Evolutionary conservation across 139 green algal genomes (phyloP).

Genomic region (Monoraphidium neglectum): DNA sequence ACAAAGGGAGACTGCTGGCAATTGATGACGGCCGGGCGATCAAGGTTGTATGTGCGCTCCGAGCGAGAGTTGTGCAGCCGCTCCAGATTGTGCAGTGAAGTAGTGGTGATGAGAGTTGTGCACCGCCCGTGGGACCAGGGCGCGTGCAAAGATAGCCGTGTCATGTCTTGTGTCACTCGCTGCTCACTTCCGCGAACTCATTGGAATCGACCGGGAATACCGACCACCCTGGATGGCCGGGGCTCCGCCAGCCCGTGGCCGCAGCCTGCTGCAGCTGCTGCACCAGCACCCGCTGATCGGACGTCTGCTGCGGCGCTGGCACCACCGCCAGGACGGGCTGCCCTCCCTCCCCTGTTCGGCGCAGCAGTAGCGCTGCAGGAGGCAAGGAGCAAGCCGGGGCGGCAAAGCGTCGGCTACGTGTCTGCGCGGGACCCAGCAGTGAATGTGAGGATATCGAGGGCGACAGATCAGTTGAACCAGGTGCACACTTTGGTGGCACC

Average conservation of each 20-base stretch:
- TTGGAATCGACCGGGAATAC: slow-evolving; percentile 84
- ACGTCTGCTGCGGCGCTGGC: slow-evolving; percentile 67
- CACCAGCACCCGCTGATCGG: slow-evolving; percentile 76
- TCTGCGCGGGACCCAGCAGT: neutral
- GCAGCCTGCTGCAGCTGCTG: slow-evolving; percentile 70
- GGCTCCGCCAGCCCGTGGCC: slow-evolving; percentile 74
- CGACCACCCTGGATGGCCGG: slow-evolving; percentile 81
- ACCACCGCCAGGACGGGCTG: slow-evolving; percentile 70
- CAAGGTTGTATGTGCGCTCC: too few species aligned
- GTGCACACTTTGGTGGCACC: neutral
- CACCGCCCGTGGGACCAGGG: too few species aligned
- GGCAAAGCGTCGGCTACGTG: too few species aligned
- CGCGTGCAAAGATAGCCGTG: too few species aligned
- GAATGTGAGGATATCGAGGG: neutral
- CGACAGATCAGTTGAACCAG: neutral
- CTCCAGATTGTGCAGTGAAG: too few species aligned
- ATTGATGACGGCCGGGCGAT: too few species aligned
- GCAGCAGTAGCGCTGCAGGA: slow-evolving; percentile 64
- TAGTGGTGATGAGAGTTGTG: too few species aligned
- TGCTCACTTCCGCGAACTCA: slow-evolving; percentile 61
- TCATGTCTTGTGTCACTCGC: too few species aligned
- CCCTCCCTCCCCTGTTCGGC: slow-evolving; percentile 23
- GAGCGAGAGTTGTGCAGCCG: too few species aligned
- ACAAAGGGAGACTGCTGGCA: too few species aligned
- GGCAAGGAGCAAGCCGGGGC: neutral